Evolutionary conservation across 768 basidiomycete species (phyloP).

Genomic region (Paxillus ammoniavirescens): DNA sequence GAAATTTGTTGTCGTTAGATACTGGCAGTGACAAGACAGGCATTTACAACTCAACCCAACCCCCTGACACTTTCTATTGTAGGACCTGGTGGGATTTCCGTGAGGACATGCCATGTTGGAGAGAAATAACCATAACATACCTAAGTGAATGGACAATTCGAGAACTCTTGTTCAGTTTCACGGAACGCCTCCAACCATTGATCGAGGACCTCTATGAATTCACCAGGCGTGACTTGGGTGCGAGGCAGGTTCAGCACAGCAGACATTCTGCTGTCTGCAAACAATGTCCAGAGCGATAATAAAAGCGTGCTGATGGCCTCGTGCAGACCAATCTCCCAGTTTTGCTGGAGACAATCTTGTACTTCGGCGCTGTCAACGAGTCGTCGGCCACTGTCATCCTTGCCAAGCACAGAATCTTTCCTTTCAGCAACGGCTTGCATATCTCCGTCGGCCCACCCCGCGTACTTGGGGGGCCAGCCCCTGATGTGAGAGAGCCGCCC

Average conservation of each 20-base stretch:
- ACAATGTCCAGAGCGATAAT: neutral
- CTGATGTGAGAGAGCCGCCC: neutral
- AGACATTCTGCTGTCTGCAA: neutral
- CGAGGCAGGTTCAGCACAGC: neutral
- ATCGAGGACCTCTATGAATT: neutral
- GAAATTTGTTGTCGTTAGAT: too few species aligned
- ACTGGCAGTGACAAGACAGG: too few species aligned
- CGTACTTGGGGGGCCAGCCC: too few species aligned
- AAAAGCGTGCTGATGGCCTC: neutral
- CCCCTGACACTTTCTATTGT: too few species aligned
- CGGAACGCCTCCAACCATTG: neutral
- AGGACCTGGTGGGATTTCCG: too few species aligned
- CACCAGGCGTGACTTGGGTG: neutral
- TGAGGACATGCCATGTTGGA: too few species aligned
- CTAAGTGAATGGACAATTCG: neutral
- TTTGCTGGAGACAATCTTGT: neutral
- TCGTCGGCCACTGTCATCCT: too few species aligned
- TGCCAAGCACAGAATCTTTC: too few species aligned
- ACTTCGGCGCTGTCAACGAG: too few species aligned
- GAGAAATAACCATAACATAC: neutral
- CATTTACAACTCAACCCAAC: too few species aligned
- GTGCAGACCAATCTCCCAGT: neutral
- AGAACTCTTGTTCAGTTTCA: neutral
- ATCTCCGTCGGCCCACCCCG: too few species aligned
- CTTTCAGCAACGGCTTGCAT: too few species aligned